phyloP scores from a whole-genome alignment of 768 basidiomycete species.

The Tremella yokohamensis region DNA sequence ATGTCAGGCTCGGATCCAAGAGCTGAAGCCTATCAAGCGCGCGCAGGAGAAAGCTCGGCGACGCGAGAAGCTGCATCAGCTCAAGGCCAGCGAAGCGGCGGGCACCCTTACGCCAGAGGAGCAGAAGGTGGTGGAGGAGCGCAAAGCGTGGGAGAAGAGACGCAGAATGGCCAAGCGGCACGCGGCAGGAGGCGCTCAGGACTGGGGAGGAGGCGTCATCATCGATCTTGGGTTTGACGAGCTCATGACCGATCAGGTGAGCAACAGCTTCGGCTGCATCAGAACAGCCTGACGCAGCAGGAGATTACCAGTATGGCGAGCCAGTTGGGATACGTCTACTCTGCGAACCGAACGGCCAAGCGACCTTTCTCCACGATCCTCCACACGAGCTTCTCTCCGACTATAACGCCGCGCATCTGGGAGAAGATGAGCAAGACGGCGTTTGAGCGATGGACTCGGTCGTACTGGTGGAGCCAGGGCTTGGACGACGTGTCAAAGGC shows the following conservation, averaged over 20 bases:
- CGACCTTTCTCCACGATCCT: slow-evolving; percentile 69
- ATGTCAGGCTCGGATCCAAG: slow-evolving; percentile 24
- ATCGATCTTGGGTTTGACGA: slow-evolving; percentile 90
- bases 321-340: slow-evolving; percentile 88
- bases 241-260: slow-evolving; percentile 85
- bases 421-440: slow-evolving; percentile 61
- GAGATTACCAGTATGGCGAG: slow-evolving; percentile 85
- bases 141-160: slow-evolving; percentile 53
- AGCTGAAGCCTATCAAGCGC: slow-evolving; percentile 26
- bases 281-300: slow-evolving; percentile 53
- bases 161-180: slow-evolving; percentile 39
- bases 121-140: slow-evolving; percentile 53
- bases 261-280: slow-evolving; percentile 28
- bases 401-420: slow-evolving; percentile 26
- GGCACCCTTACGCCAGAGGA: slow-evolving; percentile 27
- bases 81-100: slow-evolving; percentile 21
- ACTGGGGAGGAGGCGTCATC: slow-evolving; percentile 47
- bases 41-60: slow-evolving; percentile 22
- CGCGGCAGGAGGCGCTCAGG: slow-evolving; percentile 44
- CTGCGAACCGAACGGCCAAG: slow-evolving; percentile 70
- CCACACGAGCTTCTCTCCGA: slow-evolving; percentile 65
- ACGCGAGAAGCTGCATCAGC: slow-evolving; percentile 13
- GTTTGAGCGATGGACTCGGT: slow-evolving; percentile 71
- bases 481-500: slow-evolving; percentile 32
- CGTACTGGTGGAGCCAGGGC: slow-evolving; percentile 68